Percentiles rank a stretch among this genome's conserved stretches.
Evolutionary conservation across 2,329 filamentous ascomycete species (phyloP).

Genomic region (Colletotrichum somersetense): DNA sequence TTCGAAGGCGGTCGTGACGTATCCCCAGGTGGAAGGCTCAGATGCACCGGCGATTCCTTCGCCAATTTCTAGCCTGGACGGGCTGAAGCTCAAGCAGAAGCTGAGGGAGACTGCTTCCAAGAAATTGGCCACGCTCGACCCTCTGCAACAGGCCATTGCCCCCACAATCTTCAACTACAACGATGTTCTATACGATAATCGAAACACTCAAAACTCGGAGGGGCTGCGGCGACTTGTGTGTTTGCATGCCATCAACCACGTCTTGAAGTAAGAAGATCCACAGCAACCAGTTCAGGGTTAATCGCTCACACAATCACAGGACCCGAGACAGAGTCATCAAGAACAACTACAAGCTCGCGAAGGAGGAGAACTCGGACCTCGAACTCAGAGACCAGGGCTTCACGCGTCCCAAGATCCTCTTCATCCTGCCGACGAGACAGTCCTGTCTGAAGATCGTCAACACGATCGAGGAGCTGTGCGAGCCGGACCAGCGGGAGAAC

Average conservation of each 20-base stretch:
- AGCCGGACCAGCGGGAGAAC: constrained; percentile 94
- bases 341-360: constrained; percentile 84
- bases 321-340: constrained; percentile 93
- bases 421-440: constrained; percentile 89
- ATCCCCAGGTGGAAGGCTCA: constrained; percentile 57
- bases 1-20: constrained; percentile 61
- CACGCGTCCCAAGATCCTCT: constrained; percentile 91
- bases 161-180: constrained; percentile 84
- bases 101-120: constrained; percentile 68
- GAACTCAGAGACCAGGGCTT: constrained; percentile 95
- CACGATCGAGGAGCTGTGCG: constrained; percentile 79
- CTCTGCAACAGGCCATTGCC: constrained; percentile 74
- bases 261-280: constrained; percentile 76
- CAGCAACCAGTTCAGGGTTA: not conserved
- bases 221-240: constrained; percentile 79
- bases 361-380: constrained; percentile 73
- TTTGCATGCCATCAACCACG: constrained; percentile 89
- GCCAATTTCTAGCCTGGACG: constrained; percentile 56
- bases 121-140: constrained; percentile 69
- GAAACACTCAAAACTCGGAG: constrained; percentile 76
- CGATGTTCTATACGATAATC: constrained; percentile 82
- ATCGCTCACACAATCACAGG: constrained; percentile 54
- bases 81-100: constrained; percentile 77
- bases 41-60: constrained; percentile 51
- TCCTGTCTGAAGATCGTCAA: constrained; percentile 85